phyloP scores from a whole-genome alignment of 106 monocot genomes.

The Platanthera zijinensis region DNA sequence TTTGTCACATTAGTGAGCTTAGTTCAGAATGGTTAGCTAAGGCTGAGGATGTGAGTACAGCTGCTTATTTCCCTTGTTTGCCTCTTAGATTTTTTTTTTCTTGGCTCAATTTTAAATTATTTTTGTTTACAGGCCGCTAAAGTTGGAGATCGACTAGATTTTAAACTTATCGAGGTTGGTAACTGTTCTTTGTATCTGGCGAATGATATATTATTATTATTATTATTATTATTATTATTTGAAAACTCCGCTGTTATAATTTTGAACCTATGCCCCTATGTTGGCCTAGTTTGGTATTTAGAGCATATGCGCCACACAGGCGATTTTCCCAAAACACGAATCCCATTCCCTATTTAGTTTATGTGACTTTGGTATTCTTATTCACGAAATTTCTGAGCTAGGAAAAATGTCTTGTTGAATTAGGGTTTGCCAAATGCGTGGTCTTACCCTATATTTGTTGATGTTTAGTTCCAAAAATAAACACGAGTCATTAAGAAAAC shows the following conservation, averaged over 20 bases:
- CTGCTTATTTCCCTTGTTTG: background rate
- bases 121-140: constrained; percentile 51
- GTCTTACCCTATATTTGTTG: no score
- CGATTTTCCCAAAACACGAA: background rate
- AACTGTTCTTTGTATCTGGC: background rate
- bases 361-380: background rate
- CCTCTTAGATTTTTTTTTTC: background rate
- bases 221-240: no score
- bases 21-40: constrained; percentile 84
- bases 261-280: background rate
- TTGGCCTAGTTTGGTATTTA: background rate
- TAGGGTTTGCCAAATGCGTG: no score
- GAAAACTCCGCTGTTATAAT: background rate
- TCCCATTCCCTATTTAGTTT: background rate
- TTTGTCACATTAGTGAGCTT: constrained; percentile 96
- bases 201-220: background rate
- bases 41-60: constrained; percentile 75
- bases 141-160: constrained; percentile 83
- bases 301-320: background rate
- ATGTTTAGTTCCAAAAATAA: no score
- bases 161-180: constrained; percentile 89
- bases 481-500: no score
- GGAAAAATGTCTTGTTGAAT: background rate
- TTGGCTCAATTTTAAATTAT: constrained; percentile 7
- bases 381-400: background rate